These are phyloP conservation scores for Rhodotorula paludigena DNA, from an alignment of 768 basidiomycete genomes.

Conservation along the genomic window DNA sequence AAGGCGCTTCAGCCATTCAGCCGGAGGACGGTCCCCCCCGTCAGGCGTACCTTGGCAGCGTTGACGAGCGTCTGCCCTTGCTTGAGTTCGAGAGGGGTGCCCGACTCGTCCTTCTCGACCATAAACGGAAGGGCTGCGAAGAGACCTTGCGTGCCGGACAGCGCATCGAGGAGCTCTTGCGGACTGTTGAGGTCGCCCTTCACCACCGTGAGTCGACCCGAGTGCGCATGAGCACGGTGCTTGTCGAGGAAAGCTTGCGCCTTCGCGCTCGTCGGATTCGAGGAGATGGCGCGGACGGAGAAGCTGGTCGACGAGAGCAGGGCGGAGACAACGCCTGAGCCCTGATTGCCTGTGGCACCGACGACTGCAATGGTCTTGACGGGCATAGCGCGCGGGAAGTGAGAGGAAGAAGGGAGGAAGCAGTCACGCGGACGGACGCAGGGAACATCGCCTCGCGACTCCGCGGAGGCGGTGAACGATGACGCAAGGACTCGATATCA, in stretches of 20 bases:
- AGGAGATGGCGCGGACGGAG: conserved; percentile 13
- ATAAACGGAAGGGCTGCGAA: conserved; percentile 1
- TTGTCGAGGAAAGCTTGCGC: conserved; percentile 5
- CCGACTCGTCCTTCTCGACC: not conserved
- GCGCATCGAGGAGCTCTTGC: not conserved
- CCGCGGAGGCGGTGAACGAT: no score
- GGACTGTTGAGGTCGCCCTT: conserved; percentile 8
- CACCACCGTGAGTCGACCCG: conserved; percentile 5
- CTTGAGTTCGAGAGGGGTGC: conserved; percentile 7
- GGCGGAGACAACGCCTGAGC: conserved; percentile 9
- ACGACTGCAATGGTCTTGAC: conserved; percentile 5
- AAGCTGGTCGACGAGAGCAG: conserved; percentile 9
- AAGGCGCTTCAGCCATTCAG: not conserved
- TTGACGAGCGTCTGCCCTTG: conserved; percentile 19
- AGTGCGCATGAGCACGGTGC: not conserved
- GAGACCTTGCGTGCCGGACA: conserved; percentile 4
- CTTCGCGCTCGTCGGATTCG: not conserved
- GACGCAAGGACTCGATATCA: no score
- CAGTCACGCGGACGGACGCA: no score
- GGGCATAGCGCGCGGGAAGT: not conserved
- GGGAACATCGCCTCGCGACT: no score
- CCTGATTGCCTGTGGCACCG: conserved; percentile 19
- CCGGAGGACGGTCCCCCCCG: not conserved
- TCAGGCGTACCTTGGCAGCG: conserved; percentile 12
- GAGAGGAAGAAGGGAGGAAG: not conserved